Conservation (phyloP, 2,329 filamentous ascomycete species). For the Trichoderma guizhouense region DNA sequence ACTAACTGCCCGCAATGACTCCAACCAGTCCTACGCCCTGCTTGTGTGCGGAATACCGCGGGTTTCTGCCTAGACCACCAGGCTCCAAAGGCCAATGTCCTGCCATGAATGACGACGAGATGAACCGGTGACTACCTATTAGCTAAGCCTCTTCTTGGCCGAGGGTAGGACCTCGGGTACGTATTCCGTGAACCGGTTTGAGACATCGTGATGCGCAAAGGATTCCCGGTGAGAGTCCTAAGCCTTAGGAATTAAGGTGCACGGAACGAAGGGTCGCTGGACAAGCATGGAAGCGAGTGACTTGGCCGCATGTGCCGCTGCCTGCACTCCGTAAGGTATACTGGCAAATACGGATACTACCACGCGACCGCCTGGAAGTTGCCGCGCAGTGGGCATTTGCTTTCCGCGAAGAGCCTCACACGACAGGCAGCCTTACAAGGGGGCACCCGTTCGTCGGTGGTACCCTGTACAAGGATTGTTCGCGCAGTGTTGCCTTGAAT, state of each 20-base stretch:
- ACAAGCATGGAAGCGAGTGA: background rate
- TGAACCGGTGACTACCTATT: background rate
- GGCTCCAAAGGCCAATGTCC: background rate
- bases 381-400: background rate
- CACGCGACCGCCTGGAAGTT: background rate
- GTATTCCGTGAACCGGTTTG: background rate
- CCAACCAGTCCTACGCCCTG: background rate
- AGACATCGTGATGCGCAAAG: background rate
- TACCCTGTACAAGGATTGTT: background rate
- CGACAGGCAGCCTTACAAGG: background rate
- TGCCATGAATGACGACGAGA: background rate
- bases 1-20: background rate
- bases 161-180: background rate
- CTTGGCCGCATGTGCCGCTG: background rate
- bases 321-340: background rate
- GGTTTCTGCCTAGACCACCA: constrained; percentile 7
- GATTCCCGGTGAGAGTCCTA: background rate
- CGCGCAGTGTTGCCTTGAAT: background rate
- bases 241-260: background rate
- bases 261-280: background rate
- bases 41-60: background rate
- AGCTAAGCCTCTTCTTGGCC: background rate
- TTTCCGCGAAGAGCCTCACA: background rate
- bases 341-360: background rate
- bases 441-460: background rate